phyloP scores from a whole-genome alignment of 768 basidiomycete genomes.

The Scleroderma citrinum region DNA sequence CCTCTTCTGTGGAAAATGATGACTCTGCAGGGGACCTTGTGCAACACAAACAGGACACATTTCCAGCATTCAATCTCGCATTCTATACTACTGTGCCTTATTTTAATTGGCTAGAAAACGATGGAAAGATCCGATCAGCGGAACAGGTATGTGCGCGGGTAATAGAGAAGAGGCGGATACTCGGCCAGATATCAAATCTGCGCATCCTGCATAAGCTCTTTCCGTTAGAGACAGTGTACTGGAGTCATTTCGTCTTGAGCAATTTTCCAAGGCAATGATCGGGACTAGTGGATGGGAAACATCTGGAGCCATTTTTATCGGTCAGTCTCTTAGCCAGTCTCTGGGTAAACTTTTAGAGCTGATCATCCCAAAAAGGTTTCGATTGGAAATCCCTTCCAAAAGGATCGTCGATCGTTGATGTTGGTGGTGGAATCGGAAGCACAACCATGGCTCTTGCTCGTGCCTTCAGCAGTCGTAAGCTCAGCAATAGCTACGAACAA shows the following conservation, averaged over 20 bases:
- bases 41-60: conserved; percentile 7
- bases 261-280: conserved; percentile 74
- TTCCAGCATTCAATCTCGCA: conserved; percentile 65
- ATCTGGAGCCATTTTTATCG: conserved; percentile 51
- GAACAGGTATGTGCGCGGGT: conserved; percentile 17
- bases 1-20: no score
- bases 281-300: conserved; percentile 69
- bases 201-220: background rate
- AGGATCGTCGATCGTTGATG: conserved; percentile 55
- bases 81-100: conserved; percentile 50
- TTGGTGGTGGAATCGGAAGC: conserved; percentile 65
- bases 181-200: background rate
- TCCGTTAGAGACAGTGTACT: background rate
- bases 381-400: conserved; percentile 48
- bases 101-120: conserved; percentile 73
- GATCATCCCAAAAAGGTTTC: conserved; percentile 43
- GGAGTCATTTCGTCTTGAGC: conserved; percentile 50
- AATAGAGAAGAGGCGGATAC: background rate
- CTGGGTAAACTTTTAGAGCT: background rate
- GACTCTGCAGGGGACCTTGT: no score
- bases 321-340: conserved; percentile 27
- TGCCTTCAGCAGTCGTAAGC: conserved; percentile 23
- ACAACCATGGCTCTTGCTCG: conserved; percentile 39
- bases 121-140: conserved; percentile 29
- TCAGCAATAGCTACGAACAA: conserved; percentile 19